Percentiles rank a stretch among this genome's conserved stretches.
Evolutionary conservation across 1,139 yeast species (phyloP).

Genomic region (Kodamaea ohmeri): DNA sequence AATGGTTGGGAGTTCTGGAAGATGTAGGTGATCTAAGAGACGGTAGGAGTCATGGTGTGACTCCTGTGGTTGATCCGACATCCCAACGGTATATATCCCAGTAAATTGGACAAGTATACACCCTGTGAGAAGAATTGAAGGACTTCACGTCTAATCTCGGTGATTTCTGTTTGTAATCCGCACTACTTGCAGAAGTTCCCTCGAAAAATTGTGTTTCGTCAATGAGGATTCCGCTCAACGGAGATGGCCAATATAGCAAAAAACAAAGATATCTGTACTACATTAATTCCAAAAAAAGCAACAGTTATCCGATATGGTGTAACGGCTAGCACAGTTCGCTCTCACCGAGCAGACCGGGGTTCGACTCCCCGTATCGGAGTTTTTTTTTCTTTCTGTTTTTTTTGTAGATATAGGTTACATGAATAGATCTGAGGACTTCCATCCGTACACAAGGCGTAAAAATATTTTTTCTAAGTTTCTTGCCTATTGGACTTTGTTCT

Average conservation of each 20-base stretch:
- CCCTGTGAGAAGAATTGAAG: neutral
- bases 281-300: too few relatives aligned
- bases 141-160: neutral
- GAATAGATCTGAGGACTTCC: too few relatives aligned
- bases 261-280: too few relatives aligned
- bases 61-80: slow-evolving; percentile 3
- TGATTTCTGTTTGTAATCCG: too few relatives aligned
- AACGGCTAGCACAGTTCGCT: slow-evolving; percentile 84
- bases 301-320: slow-evolving; percentile 64
- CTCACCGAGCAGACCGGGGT: slow-evolving; percentile 83
- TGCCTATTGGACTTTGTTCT: too few relatives aligned
- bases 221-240: too few relatives aligned
- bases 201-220: too few relatives aligned
- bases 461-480: too few relatives aligned
- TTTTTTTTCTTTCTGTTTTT: slow-evolving; percentile 5
- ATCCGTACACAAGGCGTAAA: too few relatives aligned
- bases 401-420: neutral
- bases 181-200: too few relatives aligned
- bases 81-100: neutral
- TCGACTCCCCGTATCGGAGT: slow-evolving; percentile 79
- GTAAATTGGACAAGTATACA: neutral
- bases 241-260: neutral
- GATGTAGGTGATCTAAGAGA: neutral
- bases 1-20: slow-evolving; percentile 7
- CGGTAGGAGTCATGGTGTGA: neutral